These are phyloP conservation scores for Cyamopsis tetragonoloba DNA, from an alignment of 306 rosid genomes.

Conservation along the genomic window DNA sequence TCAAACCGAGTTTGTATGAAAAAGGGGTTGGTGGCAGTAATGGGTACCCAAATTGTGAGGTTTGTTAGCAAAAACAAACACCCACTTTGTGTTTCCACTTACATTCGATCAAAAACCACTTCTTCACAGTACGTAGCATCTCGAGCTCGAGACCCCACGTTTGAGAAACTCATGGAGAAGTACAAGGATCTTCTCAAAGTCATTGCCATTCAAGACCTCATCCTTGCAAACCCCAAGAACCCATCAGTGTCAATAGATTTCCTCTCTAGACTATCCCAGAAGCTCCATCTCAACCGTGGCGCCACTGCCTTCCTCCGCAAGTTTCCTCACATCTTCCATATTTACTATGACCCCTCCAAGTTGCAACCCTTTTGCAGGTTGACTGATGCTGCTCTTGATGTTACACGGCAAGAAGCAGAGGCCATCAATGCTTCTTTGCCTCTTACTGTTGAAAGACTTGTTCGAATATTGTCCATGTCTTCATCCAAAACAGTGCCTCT, in stretches of 20 bases:
- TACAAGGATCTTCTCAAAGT: conserved; percentile 81
- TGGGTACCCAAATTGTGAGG: conserved; percentile 34
- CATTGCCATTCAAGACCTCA: conserved; percentile 73
- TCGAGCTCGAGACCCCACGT: conserved; percentile 82
- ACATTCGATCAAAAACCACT: conserved; percentile 55
- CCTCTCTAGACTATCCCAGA: conserved; percentile 76
- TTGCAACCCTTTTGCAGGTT: conserved; percentile 59
- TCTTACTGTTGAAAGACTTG: conserved; percentile 56
- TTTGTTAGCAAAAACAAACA: conserved; percentile 35
- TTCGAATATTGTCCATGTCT: conserved; percentile 71
- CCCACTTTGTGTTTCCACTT: conserved; percentile 10
- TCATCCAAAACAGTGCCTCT: conserved; percentile 68
- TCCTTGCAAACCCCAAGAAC: conserved; percentile 67
- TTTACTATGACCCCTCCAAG: conserved; percentile 65
- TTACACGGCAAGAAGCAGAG: conserved; percentile 46
- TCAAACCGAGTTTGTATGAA: conserved; percentile 16
- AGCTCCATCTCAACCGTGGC: conserved; percentile 80
- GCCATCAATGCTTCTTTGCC: conserved; percentile 62
- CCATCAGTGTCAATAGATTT: conserved; percentile 66
- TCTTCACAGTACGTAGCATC: conserved; percentile 67
- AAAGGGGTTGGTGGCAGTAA: neutral
- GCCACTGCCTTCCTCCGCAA: conserved; percentile 74
- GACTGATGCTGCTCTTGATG: conserved; percentile 53
- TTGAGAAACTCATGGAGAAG: conserved; percentile 88
- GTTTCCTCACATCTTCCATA: conserved; percentile 72